A percentile compares a stretch with the other conserved stretches of the same genome.
Conservation (phyloP, 306 rosid species). For the Datisca glomerata region DNA sequence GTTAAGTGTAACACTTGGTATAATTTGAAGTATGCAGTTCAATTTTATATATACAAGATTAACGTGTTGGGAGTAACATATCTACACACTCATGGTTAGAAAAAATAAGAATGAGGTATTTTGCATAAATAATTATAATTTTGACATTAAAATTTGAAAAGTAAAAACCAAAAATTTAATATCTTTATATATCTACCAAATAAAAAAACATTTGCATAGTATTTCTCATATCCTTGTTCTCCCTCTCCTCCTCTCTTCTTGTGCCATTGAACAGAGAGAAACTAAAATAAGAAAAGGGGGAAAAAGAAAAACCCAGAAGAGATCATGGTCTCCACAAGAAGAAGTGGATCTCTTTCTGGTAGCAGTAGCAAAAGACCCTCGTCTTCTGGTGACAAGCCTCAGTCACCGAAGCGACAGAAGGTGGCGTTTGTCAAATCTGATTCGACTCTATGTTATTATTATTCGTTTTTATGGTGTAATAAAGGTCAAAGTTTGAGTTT, state of each 20-base stretch:
- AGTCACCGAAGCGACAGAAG: slow-evolving; percentile 86
- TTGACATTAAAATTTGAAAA: too few species aligned
- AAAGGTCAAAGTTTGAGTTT: slow-evolving; percentile 17
- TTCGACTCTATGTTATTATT: slow-evolving; percentile 1
- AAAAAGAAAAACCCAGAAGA: slow-evolving; percentile 11
- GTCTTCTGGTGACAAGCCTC: slow-evolving; percentile 73
- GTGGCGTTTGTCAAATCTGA: slow-evolving; percentile 15
- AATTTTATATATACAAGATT: too few species aligned
- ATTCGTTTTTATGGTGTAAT: neutral
- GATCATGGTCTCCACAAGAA: slow-evolving; percentile 95
- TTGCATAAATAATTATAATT: too few species aligned
- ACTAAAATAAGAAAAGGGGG: neutral
- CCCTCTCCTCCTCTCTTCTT: neutral
- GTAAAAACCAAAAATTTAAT: too few species aligned
- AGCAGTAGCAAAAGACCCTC: slow-evolving; percentile 62
- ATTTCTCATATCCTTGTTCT: too few species aligned
- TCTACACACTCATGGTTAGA: too few species aligned
- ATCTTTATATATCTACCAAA: too few species aligned
- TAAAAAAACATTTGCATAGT: too few species aligned
- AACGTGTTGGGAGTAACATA: too few species aligned
- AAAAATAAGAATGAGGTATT: too few species aligned
- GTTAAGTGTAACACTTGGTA: too few species aligned
- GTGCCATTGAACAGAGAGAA: neutral
- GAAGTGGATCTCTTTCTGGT: slow-evolving; percentile 92
- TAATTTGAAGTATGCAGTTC: too few species aligned